Percentiles rank a stretch among this genome's conserved stretches.
Evolutionary conservation across 148 eudicot genomes (phyloP).

Genomic region (Heliosperma pusillum): DNA sequence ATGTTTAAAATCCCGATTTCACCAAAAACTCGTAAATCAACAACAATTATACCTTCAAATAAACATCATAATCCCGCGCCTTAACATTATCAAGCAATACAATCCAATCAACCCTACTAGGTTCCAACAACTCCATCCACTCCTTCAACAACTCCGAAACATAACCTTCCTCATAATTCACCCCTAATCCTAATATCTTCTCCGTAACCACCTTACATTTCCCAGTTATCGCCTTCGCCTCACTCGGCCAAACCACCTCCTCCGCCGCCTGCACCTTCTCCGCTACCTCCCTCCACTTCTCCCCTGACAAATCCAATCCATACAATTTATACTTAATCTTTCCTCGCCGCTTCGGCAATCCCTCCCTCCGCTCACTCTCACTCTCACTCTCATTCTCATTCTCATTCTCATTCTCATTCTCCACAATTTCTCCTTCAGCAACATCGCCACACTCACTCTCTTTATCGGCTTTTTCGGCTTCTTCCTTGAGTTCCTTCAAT

Average conservation of each 20-base stretch:
- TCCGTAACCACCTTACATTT: slow-evolving; percentile 71
- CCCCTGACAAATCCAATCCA: slow-evolving; percentile 84
- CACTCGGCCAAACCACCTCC: slow-evolving; percentile 59
- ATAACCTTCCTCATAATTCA: slow-evolving; percentile 47
- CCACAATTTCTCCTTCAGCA: slow-evolving; percentile 5
- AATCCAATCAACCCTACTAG: slow-evolving; percentile 79
- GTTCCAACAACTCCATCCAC: slow-evolving; percentile 70
- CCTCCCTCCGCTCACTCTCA: slow-evolving; percentile 4
- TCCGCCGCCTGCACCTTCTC: slow-evolving; percentile 64
- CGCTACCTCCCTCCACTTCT: slow-evolving; percentile 79
- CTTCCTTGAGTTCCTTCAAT: slow-evolving; percentile 33
- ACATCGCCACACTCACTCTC: not conserved
- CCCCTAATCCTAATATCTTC: slow-evolving; percentile 49
- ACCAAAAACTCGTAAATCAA: not conserved
- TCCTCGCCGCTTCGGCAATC: slow-evolving; percentile 85
- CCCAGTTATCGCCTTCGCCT: slow-evolving; percentile 67
- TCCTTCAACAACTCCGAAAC: slow-evolving; percentile 52
- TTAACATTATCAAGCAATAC: slow-evolving; percentile 56
- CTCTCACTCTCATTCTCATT: slow-evolving; percentile 17
- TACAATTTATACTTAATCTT: slow-evolving; percentile 79
- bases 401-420: too few species aligned
- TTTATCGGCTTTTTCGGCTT: not conserved
- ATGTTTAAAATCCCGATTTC: not conserved
- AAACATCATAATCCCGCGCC: slow-evolving; percentile 36
- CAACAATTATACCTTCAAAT: slow-evolving; percentile 51